Evolutionary conservation across 805 yeast species (phyloP).

Genomic region (Candida quercuum): DNA sequence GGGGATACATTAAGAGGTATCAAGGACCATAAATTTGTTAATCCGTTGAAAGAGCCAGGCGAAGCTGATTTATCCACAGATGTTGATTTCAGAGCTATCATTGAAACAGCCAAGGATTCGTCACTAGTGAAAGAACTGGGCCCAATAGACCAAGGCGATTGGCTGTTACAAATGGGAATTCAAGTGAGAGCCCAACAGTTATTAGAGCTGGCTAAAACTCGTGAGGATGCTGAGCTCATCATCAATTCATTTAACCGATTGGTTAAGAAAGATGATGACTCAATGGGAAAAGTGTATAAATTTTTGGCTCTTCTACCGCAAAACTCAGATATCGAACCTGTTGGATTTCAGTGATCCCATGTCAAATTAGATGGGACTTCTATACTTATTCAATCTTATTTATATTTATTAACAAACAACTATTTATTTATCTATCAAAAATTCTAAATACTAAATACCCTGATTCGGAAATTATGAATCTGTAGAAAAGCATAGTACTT

Average conservation of each 20-base stretch:
- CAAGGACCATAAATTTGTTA: conserved; percentile 62
- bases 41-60: conserved; percentile 74
- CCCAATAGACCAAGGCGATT: conserved; percentile 72
- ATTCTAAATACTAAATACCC: too few species aligned
- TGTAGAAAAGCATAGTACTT: too few species aligned
- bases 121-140: conserved; percentile 37
- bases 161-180: conserved; percentile 71
- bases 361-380: background rate
- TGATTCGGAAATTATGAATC: too few species aligned
- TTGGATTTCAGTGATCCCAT: too few species aligned
- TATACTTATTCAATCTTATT: conserved; percentile 1
- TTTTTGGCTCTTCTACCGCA: conserved; percentile 57
- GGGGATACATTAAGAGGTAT: conserved; percentile 73
- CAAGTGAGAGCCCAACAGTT: conserved; percentile 63
- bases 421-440: too few species aligned
- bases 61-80: conserved; percentile 78
- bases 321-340: conserved; percentile 33
- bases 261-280: conserved; percentile 50
- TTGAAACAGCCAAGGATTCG: conserved; percentile 20
- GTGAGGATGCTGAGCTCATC: conserved; percentile 46
- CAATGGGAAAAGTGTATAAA: conserved; percentile 77
- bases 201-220: conserved; percentile 33
- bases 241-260: conserved; percentile 55
- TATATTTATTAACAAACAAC: conserved; percentile 4
- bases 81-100: conserved; percentile 69